These are phyloP conservation scores for Platismatia glauca DNA, from an alignment of 495 filamentous ascomycete species.

Conservation along the genomic window DNA sequence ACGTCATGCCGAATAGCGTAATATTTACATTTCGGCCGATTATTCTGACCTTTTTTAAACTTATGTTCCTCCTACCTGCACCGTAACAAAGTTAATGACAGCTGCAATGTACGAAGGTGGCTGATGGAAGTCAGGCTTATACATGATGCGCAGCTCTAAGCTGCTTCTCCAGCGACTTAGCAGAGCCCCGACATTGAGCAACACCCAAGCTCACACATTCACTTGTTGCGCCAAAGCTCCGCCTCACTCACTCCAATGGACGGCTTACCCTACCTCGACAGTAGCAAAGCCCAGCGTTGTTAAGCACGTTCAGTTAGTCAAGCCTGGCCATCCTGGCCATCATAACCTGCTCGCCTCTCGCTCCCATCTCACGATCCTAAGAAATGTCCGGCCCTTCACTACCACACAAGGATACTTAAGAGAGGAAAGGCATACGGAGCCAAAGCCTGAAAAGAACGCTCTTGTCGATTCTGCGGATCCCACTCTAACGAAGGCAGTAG, in stretches of 20 bases:
- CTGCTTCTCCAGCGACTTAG: slow-evolving; percentile 23
- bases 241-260: not conserved
- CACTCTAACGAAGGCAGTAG: slow-evolving; percentile 19
- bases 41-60: not conserved
- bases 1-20: slow-evolving; percentile 2
- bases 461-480: not conserved
- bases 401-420: slow-evolving; percentile 4
- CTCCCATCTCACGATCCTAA: not conserved
- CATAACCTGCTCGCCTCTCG: not conserved
- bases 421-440: not conserved
- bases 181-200: slow-evolving; percentile 13
- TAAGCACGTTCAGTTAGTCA: not conserved
- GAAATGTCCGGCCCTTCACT: slow-evolving; percentile 1
- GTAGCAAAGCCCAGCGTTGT: not conserved
- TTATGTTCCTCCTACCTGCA: not conserved
- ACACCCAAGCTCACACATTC: slow-evolving; percentile 4
- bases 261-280: not conserved
- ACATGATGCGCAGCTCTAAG: slow-evolving; percentile 25
- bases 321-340: not conserved
- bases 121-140: slow-evolving; percentile 3
- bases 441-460: not conserved
- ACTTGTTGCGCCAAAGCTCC: not conserved
- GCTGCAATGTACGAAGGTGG: not conserved
- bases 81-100: not conserved
- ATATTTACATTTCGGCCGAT: not conserved